Evolutionary conservation across 371 early-diverging fungal genomes (phyloP), one percentile per base, ranked within the genome.

Genomic region (Rhizopus stolonifer): DNA sequence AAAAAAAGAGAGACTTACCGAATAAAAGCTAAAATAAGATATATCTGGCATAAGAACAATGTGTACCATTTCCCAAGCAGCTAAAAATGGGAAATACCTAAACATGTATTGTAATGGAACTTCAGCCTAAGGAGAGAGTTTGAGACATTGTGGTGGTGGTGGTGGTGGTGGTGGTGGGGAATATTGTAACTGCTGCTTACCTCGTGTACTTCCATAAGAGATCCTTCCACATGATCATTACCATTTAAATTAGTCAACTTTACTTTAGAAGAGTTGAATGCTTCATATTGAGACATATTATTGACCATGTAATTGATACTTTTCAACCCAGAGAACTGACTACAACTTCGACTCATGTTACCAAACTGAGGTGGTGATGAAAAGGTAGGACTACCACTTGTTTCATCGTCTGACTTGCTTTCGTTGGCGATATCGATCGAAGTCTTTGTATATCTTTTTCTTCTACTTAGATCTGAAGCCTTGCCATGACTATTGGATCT

Each of bases 31-130:
- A 58, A 83, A 81, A 50, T 79, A 83, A 1, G 71, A 64, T 10
- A 69, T 63, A 1, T 65, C 26, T 8, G 83, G 83, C 52, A 77
- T 74, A 6, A 83, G 53, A 18, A 79, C 63, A 9, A 83, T 56
- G 9, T 75, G 65, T 34, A 71, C 69, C 83, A 81, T 83, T 24
- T 77, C 69, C 83, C 83, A 83, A 9, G 69, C 77, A 13, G 81
- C 65, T 5, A 83, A 46, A 49, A 70, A 75, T 6, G 79, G 76
- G 17, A 80, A 63, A 43, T 73, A 83, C 8, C 67, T 65, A 39
- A 66, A 64, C 6, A 69, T 64, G 23, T 67, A 61, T 46, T 77
- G 79, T 15, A 83, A 54, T 2, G 81, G 79, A 64, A 80, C 67
- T 13, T 67, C 59, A 1, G 64, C 63, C 67, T 74, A 46, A 32